Conservation (phyloP, 345 rosid genomes). For the Citrus australasica region DNA sequence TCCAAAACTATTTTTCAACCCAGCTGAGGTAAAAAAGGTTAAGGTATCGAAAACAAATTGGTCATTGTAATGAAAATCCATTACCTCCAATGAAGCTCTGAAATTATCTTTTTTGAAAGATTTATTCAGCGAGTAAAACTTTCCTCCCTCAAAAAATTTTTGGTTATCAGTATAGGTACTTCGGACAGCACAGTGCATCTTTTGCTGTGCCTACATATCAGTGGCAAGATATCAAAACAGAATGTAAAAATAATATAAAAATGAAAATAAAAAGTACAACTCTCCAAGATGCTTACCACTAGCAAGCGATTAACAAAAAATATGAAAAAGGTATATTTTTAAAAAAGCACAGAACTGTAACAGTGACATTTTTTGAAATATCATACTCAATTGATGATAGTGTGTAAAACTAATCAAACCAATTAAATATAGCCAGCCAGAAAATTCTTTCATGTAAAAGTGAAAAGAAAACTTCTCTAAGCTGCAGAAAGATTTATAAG, state of each 20-base stretch:
- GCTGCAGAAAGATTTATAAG: neutral
- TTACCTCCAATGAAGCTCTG: constrained; percentile 18
- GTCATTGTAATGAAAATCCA: neutral
- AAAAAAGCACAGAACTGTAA: neutral
- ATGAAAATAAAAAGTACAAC: neutral
- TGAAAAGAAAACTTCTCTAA: neutral
- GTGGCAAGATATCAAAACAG: constrained; percentile 7
- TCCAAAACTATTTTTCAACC: neutral
- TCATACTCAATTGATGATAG: neutral
- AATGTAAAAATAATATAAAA: neutral
- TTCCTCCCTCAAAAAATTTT: constrained; percentile 11
- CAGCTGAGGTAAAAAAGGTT: neutral
- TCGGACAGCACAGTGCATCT: constrained; percentile 29
- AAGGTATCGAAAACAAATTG: neutral
- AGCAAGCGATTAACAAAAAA: neutral
- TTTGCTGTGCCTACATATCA: constrained; percentile 28
- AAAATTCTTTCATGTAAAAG: neutral
- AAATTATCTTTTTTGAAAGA: constrained; percentile 18
- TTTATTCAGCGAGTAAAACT: constrained; percentile 20
- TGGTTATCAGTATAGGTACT: constrained; percentile 18
- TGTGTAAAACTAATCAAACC: neutral
- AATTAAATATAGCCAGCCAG: neutral
- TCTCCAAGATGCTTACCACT: neutral
- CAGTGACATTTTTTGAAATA: neutral
- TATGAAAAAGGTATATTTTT: neutral